These are phyloP conservation scores for Aspergillus coremiiformis DNA, from an alignment of 495 filamentous ascomycete species.

Conservation along the genomic window DNA sequence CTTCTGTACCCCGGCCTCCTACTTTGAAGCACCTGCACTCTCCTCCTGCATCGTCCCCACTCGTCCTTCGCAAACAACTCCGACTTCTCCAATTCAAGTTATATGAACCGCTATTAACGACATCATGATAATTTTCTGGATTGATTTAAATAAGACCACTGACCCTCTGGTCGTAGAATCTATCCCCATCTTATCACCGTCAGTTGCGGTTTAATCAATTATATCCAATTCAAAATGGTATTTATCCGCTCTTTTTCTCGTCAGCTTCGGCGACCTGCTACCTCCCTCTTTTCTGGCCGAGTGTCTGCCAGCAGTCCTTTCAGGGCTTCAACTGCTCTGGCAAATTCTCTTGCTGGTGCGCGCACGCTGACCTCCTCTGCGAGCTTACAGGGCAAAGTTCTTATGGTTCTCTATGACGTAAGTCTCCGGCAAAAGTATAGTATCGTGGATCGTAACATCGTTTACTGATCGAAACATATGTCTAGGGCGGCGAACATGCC, in stretches of 20 bases:
- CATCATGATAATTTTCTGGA: background rate
- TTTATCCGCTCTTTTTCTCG: slow-evolving; percentile 55
- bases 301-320: slow-evolving; percentile 21
- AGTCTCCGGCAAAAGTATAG: slow-evolving; percentile 22
- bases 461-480: background rate
- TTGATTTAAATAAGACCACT: slow-evolving; percentile 14
- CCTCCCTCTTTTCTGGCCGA: slow-evolving; percentile 43
- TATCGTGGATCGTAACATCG: background rate
- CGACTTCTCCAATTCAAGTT: slow-evolving; percentile 2
- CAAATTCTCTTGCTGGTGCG: slow-evolving; percentile 31
- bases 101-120: background rate
- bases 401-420: slow-evolving; percentile 71
- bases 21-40: too few relatives aligned
- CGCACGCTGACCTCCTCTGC: slow-evolving; percentile 51
- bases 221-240: slow-evolving; percentile 53
- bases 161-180: slow-evolving; percentile 9
- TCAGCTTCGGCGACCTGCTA: slow-evolving; percentile 50
- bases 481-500: slow-evolving; percentile 60
- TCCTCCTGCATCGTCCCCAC: too few relatives aligned
- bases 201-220: background rate
- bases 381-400: slow-evolving; percentile 61
- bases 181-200: background rate
- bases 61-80: too few relatives aligned
- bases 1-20: too few relatives aligned
- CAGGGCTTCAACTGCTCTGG: slow-evolving; percentile 27